A percentile compares a stretch with the other conserved stretches of the same genome.
Conservation (phyloP, 176 grass and related monocot species). For the Juncus inflexus region DNA sequence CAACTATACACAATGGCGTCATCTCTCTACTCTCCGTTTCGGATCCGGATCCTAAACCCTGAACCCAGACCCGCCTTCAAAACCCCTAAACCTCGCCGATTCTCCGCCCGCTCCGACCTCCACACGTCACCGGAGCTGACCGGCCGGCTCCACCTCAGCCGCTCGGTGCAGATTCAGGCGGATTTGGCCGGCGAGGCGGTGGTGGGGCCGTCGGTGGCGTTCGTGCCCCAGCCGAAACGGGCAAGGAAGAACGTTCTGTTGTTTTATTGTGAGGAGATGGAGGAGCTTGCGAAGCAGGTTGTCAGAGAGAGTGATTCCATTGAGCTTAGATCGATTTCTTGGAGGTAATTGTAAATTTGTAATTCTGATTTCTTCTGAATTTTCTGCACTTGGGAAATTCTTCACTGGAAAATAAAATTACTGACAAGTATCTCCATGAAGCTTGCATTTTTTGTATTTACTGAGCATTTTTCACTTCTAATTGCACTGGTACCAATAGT, state of each 20-base stretch:
- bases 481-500: too few species aligned
- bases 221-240: conserved; percentile 7
- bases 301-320: conserved; percentile 74
- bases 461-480: too few species aligned
- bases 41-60: conserved; percentile 20
- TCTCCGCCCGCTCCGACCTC: conserved; percentile 42
- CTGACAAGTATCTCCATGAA: not conserved
- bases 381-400: not conserved
- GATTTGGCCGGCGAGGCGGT: conserved; percentile 32
- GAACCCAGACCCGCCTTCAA: conserved; percentile 16
- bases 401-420: conserved; percentile 11
- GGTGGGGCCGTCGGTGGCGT: conserved; percentile 4
- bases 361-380: not conserved
- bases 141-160: conserved; percentile 38
- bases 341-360: conserved; percentile 46
- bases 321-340: conserved; percentile 71
- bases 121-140: conserved; percentile 37
- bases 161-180: conserved; percentile 27
- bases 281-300: conserved; percentile 58
- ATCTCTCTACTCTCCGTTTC: conserved; percentile 29
- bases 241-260: conserved; percentile 63
- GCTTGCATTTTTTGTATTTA: too few species aligned
- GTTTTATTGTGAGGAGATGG: conserved; percentile 97
- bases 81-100: conserved; percentile 33
- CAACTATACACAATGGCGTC: conserved; percentile 33